Evolutionary conservation across 2,329 filamentous ascomycete genomes (phyloP).

Genomic region (Cladosporium sp.): DNA sequence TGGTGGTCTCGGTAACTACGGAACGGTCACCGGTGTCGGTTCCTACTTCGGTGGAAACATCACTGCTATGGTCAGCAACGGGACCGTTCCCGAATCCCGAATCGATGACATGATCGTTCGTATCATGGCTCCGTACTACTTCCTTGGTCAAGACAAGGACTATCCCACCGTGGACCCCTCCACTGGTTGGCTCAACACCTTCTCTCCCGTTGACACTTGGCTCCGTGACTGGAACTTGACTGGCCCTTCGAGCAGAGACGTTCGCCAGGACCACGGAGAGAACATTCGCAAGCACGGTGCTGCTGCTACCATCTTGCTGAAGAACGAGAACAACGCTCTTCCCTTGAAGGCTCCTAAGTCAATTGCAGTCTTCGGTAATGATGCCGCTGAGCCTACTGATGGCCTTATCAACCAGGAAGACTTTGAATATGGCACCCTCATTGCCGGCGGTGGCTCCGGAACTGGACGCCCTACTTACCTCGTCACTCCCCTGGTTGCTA

Average conservation of each 20-base stretch:
- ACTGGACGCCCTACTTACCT: slow-evolving; percentile 37
- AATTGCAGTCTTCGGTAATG: slow-evolving; percentile 45
- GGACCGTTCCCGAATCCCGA: slow-evolving; percentile 49
- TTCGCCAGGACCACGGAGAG: slow-evolving; percentile 54
- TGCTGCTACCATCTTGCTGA: slow-evolving; percentile 54
- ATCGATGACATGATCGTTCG: slow-evolving; percentile 56
- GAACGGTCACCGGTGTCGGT: slow-evolving; percentile 13
- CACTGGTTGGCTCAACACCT: slow-evolving; percentile 42
- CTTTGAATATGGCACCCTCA: slow-evolving; percentile 37
- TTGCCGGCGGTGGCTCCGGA: slow-evolving; percentile 39
- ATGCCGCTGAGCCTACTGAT: slow-evolving; percentile 19
- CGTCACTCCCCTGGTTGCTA: slow-evolving; percentile 39
- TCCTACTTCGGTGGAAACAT: slow-evolving; percentile 24
- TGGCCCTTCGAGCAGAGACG: slow-evolving; percentile 49
- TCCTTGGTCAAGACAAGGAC: slow-evolving; percentile 16
- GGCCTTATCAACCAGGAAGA: slow-evolving; percentile 8
- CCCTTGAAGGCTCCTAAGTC: slow-evolving; percentile 48
- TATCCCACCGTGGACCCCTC: slow-evolving; percentile 43
- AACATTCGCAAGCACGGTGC: slow-evolving; percentile 31
- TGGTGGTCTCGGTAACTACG: slow-evolving; percentile 18
- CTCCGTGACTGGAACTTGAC: slow-evolving; percentile 46
- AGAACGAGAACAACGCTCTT: slow-evolving; percentile 53
- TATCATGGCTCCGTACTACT: slow-evolving; percentile 49
- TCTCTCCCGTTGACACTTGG: slow-evolving; percentile 46
- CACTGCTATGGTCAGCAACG: slow-evolving; percentile 49